Conservation (phyloP, 148 eudicot species). For the Limonium bicolor region DNA sequence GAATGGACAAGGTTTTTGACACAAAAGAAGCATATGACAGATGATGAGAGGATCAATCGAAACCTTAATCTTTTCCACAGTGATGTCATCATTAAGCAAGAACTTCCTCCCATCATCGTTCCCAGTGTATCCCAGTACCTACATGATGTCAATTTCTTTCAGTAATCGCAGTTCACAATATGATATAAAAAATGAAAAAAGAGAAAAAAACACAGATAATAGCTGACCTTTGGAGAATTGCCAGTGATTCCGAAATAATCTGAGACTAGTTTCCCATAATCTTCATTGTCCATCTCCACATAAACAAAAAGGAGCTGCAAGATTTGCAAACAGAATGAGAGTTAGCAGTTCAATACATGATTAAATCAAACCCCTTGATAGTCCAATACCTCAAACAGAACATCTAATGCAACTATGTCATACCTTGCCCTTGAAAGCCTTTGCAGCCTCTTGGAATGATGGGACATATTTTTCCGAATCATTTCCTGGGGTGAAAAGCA, state of each 20-base stretch:
- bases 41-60: not conserved
- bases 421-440: slow-evolving; percentile 71
- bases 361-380: no score
- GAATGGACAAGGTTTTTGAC: not conserved
- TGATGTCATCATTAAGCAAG: slow-evolving; percentile 42
- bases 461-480: slow-evolving; percentile 25
- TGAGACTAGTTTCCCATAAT: slow-evolving; percentile 60
- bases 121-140: slow-evolving; percentile 69
- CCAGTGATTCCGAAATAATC: slow-evolving; percentile 66
- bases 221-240: slow-evolving; percentile 40
- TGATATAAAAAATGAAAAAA: not conserved
- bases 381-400: no score
- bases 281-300: slow-evolving; percentile 63
- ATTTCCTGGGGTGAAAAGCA: slow-evolving; percentile 41
- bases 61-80: slow-evolving; percentile 55
- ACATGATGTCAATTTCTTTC: not conserved
- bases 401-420: not conserved
- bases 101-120: slow-evolving; percentile 47
- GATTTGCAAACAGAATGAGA: not conserved
- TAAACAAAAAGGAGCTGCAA: slow-evolving; percentile 61
- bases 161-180: not conserved
- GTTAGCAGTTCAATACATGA: no score
- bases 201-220: not conserved
- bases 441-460: slow-evolving; percentile 58
- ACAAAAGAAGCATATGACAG: not conserved